These are phyloP conservation scores for Picea sitchensis DNA, from an alignment of 75 land plant species.

Conservation along the genomic window DNA sequence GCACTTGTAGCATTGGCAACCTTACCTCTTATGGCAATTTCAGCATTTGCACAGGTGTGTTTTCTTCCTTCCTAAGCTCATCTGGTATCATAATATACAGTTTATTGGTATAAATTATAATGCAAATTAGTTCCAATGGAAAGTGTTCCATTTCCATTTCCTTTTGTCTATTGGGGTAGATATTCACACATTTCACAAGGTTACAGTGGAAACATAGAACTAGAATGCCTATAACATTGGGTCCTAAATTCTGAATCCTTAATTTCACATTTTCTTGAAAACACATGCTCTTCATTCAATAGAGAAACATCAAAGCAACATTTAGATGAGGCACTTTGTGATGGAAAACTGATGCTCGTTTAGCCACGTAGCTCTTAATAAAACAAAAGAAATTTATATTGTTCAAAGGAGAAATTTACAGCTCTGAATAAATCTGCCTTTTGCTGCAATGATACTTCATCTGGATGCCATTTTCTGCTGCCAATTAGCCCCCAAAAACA, in stretches of 20 bases:
- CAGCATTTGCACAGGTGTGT: slow-evolving; percentile 55
- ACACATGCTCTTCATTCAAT: background rate
- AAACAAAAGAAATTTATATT: background rate
- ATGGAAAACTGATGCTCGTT: background rate
- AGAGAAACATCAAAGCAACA: background rate
- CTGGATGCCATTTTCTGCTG: no score
- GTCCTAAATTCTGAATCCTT: background rate
- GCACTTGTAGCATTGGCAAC: slow-evolving; percentile 67
- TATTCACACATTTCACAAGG: background rate
- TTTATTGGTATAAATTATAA: background rate
- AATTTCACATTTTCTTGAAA: background rate
- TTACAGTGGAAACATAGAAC: background rate
- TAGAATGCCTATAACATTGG: background rate
- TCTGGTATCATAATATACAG: background rate
- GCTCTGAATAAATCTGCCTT: no score
- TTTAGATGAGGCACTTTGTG: background rate
- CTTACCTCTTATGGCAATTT: slow-evolving; percentile 53
- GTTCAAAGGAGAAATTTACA: background rate
- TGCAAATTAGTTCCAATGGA: background rate
- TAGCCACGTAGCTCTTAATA: no score
- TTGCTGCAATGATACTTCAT: no score
- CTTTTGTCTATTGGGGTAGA: background rate
- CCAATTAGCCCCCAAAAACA: no score
- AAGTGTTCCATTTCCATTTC: background rate
- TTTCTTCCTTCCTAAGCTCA: background rate